Base-by-base conservation (phyloP, 2,329 filamentous ascomycete species). In the Catunica adiposa region DNA sequence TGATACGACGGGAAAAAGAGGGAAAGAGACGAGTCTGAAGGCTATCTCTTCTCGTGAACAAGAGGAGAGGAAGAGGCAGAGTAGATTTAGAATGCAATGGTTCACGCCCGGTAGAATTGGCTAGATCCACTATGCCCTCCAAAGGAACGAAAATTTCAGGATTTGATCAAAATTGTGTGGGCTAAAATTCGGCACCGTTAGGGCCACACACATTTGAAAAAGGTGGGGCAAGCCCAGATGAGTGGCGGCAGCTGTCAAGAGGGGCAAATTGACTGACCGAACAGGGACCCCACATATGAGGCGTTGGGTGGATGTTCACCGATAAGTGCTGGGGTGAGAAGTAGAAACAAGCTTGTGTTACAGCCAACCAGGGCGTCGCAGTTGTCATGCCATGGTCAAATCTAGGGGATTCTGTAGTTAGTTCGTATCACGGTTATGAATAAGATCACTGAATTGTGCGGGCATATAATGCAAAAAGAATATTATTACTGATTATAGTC, bases 11-110 rank as follows among this genome's bases (percentile, higher is more conserved):
- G 54, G 51, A 56, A 56, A 55, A 54, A 55, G 54, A 59, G 51
- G 57, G 51, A 59, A 59, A 56, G 50, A 51, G 38, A 56, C 54
- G 56, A 58, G 60, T 59, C 60, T 60, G 59, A 53, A 61, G 60
- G 60, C 58, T 60, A 55, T 60, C 54, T 56, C 47, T 57, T 61
- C 58, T 54, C 57, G 55, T 56, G 44, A 59, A 54, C 57, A 54
- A 56, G 54, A 56, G 54, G 46, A 58, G 42, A 47, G 54, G 57
- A 56, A 59, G 53, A 54, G 57, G 48, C 46, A 58, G 51, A 54
- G 42, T 53, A 57, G 54, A 58, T 58, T 58, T 58, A 26, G 56
- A 55, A 56, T 56, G 40, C 56, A 58, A 48, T 52, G 56, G 48
- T 58, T 55, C 53, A 47, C 47, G 48, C 56, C 56, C 48, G 53